Base-by-base conservation (phyloP, 2,329 filamentous ascomycete species). In the Sporothrix schenckii region DNA sequence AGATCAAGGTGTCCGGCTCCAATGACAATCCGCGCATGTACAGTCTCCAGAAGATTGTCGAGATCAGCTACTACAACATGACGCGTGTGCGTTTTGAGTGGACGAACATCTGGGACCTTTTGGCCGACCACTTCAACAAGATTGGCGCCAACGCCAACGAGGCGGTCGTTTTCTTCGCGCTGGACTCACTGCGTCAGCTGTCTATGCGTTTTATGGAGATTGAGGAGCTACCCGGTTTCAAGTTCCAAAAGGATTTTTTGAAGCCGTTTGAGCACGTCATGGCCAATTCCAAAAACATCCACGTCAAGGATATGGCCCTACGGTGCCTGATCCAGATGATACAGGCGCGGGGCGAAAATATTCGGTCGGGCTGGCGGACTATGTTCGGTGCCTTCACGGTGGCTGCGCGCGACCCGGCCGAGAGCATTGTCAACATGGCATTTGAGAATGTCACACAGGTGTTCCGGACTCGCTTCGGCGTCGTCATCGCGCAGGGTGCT, bases 61-160 rank as follows among this genome's bases (percentile, higher is more conserved):
- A 99, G 80, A 98, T 99, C 80, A 97, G 93, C 79, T 97, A 97
- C 80, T 99, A 99, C 87, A 99, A 99, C 83, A 99, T 99, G 95
- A 93, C 92, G 71, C 90, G 95, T 84, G 94, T 99, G 49, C 91
- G 95, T 76, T 98, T 98, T 76, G 95, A 99, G 79, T 99, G 95
- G 95, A 96, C 92, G 14, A 94, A 91, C 76, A 97, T 99, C 72
- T 99, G 95, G 95, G 92, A 92, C 73, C 92, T 99, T 1, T 86
- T 99, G n/a, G 95, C 95, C 16, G 92, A 97, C 78, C 96, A 99
- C 78, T 99, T 99, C 85, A 98, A 98, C 79, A 91, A 94, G 73
- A 95, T 99, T 72, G 96, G 96, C 68, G 98, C 94, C 77, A 94
- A 98, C 77, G 92, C 91, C 76, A 99, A 99, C 81, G 97, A 95